Base-by-base conservation (phyloP, 805 yeast genomes). In the Starmerella sp. region DNA sequence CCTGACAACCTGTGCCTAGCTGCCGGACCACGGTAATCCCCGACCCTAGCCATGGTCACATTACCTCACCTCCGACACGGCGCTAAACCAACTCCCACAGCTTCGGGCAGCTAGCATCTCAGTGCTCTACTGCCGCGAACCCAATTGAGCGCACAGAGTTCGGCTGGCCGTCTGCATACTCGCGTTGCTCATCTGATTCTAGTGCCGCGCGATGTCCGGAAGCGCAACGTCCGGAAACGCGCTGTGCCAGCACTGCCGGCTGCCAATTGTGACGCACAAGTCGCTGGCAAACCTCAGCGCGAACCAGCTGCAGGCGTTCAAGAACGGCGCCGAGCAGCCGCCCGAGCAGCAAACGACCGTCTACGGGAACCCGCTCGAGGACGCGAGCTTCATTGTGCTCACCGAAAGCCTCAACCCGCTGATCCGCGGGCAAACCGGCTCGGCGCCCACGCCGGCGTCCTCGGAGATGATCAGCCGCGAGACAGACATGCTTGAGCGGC, bases 181-280 rank as follows among this genome's bases (percentile, higher is more conserved):
- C 3, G 22, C 3, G 22, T 22, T 2, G 22, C 3, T 22, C 3
- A 22, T 3, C 22, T 22, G 22, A 22, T 22, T 22, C 22, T 22
- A 22, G 22, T 22, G 22, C 22, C 22, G 22, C 22, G 22, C 22
- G 22, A 22, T 22, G 22, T 22, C 22, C 22, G 22, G 22, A 22
- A 22, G 22, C 22, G 7, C n/a, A 5, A 46, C 32, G 49, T 46
- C 49, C 6, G 39, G 38, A 31, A 15, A 39, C 41, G 58, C 61
- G 63, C 69, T 69, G 41, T 84, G 93, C 67, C 85, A 80, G 63
- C 69, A 80, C 61, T 84, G 91, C 66, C 74, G 78, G 55, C 71
- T 78, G 22, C 84, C 86, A 1, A 64, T 84, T 35, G 64, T 66
- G 11, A 68, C 83, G 5, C 86, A 84, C 64, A 75, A 75, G 11